These are phyloP conservation scores for Geotrichum candidum DNA, from an alignment of 1,139 yeast genomes.

Conservation along the genomic window DNA sequence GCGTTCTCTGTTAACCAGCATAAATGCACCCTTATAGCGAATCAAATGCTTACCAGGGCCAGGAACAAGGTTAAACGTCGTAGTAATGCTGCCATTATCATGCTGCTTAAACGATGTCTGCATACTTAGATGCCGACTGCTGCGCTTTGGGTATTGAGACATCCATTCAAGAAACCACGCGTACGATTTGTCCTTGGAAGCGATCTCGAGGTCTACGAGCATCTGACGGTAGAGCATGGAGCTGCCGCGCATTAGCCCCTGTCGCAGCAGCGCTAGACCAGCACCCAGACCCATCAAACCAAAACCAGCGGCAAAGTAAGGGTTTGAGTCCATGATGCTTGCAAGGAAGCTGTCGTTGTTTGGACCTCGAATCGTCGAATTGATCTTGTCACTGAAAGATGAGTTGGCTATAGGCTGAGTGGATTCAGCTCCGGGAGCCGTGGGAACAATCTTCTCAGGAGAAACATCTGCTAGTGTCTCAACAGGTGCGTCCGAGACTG, in stretches of 20 bases:
- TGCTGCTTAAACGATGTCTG: slow-evolving; percentile 85
- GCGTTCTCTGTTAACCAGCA: slow-evolving; percentile 83
- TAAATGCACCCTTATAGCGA: slow-evolving; percentile 78
- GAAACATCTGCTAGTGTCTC: not conserved
- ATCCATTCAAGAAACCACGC: slow-evolving; percentile 96
- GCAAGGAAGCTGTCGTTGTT: slow-evolving; percentile 16
- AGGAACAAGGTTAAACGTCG: slow-evolving; percentile 89
- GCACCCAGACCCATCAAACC: slow-evolving; percentile 94
- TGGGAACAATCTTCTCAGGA: not conserved
- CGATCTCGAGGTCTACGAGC: slow-evolving; percentile 87
- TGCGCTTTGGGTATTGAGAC: slow-evolving; percentile 64
- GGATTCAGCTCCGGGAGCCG: not conserved
- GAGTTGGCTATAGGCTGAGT: not conserved
- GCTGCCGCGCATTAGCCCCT: slow-evolving; percentile 58
- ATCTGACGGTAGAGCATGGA: slow-evolving; percentile 71
- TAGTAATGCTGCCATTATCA: slow-evolving; percentile 84
- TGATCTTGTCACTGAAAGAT: slow-evolving; percentile 6
- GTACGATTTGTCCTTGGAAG: slow-evolving; percentile 89
- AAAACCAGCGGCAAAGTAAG: slow-evolving; percentile 94
- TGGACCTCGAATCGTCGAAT: slow-evolving; percentile 9
- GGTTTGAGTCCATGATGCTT: slow-evolving; percentile 61
- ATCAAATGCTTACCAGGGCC: slow-evolving; percentile 95
- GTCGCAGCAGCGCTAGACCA: slow-evolving; percentile 70
- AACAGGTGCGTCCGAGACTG: not conserved
- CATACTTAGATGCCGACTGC: slow-evolving; percentile 81